These are phyloP conservation scores for Elsinoe australis DNA, from an alignment of 2,329 filamentous ascomycete genomes.

Conservation along the genomic window DNA sequence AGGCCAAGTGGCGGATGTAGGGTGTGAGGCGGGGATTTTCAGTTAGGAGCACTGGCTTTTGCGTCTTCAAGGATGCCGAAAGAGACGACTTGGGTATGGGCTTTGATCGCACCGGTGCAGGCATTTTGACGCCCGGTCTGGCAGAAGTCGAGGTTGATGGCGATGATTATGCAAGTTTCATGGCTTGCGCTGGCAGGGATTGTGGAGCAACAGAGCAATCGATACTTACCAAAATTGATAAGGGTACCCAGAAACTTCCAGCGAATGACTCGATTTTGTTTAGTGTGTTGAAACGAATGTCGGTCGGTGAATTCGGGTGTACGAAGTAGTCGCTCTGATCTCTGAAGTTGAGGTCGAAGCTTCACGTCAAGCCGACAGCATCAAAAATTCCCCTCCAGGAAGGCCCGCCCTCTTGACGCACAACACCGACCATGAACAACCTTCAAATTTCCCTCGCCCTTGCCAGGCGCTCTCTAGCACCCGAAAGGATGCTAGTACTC, in stretches of 20 bases:
- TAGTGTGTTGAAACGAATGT: too few species aligned
- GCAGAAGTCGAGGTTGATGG: not conserved
- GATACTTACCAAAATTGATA: not conserved
- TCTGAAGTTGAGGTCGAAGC: too few species aligned
- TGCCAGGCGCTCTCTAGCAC: not conserved
- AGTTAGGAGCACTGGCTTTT: slow-evolving; percentile 63
- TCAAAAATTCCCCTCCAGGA: slow-evolving; percentile 16
- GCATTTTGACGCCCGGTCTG: slow-evolving; percentile 23
- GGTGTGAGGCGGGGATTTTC: slow-evolving; percentile 32
- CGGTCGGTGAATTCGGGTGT: too few species aligned
- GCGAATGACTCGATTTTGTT: too few species aligned
- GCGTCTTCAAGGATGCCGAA: slow-evolving; percentile 54
- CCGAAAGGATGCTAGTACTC: not conserved
- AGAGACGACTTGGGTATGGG: slow-evolving; percentile 64
- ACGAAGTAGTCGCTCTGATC: too few species aligned
- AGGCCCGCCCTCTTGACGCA: too few species aligned
- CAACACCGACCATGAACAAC: slow-evolving; percentile 5
- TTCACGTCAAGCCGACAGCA: too few species aligned
- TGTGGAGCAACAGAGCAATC: not conserved
- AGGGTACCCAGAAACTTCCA: too few species aligned
- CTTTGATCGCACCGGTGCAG: slow-evolving; percentile 42
- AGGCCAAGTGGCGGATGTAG: slow-evolving; percentile 50
- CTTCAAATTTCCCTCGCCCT: not conserved
- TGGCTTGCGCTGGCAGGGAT: not conserved
- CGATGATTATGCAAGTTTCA: not conserved